Percentiles rank a stretch among this genome's conserved stretches.
Evolutionary conservation across 148 eudicot species (phyloP).

Genomic region (Fallopia convolvulus): DNA sequence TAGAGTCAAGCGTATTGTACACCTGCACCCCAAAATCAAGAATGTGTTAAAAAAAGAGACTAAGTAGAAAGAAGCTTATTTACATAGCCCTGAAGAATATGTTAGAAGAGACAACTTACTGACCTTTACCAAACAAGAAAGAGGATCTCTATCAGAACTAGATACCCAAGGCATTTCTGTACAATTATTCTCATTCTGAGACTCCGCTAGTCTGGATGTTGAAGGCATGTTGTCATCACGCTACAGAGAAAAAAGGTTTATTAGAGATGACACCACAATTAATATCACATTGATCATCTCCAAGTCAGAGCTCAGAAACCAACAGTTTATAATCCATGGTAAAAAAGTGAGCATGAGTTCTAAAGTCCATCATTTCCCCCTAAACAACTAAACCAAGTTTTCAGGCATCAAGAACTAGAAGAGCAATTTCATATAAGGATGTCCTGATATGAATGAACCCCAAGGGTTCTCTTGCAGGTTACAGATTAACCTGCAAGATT

Average conservation of each 20-base stretch:
- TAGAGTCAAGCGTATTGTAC: slow-evolving; percentile 72
- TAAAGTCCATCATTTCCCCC: neutral
- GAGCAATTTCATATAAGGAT: neutral
- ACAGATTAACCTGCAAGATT: neutral
- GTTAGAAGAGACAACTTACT: neutral
- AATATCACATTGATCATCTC: neutral
- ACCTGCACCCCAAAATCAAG: slow-evolving; percentile 36
- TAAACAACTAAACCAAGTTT: neutral
- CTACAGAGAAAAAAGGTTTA: slow-evolving; percentile 22
- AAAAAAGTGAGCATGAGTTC: neutral
- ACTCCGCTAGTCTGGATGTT: slow-evolving; percentile 27
- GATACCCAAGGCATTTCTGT: slow-evolving; percentile 20
- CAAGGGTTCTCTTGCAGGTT: neutral
- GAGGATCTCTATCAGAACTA: slow-evolving; percentile 31
- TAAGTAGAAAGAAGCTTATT: neutral
- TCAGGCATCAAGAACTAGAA: neutral
- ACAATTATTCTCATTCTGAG: slow-evolving; percentile 23
- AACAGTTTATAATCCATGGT: neutral
- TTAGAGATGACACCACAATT: slow-evolving; percentile 7
- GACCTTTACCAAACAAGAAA: slow-evolving; percentile 88
- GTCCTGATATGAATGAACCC: neutral
- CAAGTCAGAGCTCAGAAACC: slow-evolving; percentile 4
- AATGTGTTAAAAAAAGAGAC: neutral
- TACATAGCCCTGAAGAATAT: neutral
- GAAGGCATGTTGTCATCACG: slow-evolving; percentile 44